phyloP scores from a whole-genome alignment of 352 stramenopile genomes.

The Phytophthora palmivora region DNA sequence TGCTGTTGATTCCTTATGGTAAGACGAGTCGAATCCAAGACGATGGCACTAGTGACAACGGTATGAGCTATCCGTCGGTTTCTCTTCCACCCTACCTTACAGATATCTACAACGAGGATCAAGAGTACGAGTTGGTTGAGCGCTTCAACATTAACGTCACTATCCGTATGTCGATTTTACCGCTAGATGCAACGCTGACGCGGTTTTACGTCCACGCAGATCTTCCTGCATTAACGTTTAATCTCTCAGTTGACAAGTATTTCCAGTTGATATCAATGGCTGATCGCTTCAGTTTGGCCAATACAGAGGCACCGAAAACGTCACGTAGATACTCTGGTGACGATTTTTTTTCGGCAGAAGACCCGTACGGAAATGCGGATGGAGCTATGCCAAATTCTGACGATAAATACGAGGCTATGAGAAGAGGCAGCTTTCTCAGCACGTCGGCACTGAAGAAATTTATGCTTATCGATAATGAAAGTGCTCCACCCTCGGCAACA shows the following conservation, averaged over 20 bases:
- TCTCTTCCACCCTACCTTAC: conserved; percentile 50
- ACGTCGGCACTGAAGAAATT: conserved; percentile 61
- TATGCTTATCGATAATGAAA: conserved; percentile 49
- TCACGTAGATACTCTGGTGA: conserved; percentile 28
- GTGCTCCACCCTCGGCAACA: conserved; percentile 14
- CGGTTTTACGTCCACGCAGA: conserved; percentile 87
- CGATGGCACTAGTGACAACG: conserved; percentile 22
- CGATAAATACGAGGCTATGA: conserved; percentile 37
- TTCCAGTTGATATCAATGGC: conserved; percentile 69
- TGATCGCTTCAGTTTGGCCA: conserved; percentile 63
- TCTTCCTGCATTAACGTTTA: conserved; percentile 82
- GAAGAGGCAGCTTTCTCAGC: conserved; percentile 53
- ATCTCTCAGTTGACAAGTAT: conserved; percentile 88
- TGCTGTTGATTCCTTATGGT: conserved; percentile 81
- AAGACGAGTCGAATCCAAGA: conserved; percentile 45
- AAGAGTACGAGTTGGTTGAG: conserved; percentile 84
- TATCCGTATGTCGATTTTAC: conserved; percentile 84
- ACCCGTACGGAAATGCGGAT: conserved; percentile 17
- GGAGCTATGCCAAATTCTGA: conserved; percentile 9
- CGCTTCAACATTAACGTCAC: conserved; percentile 90
- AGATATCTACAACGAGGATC: conserved; percentile 53
- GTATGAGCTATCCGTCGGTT: conserved; percentile 44
- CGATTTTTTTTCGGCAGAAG: conserved; percentile 22
- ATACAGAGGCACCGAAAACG: conserved; percentile 33
- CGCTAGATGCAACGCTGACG: conserved; percentile 84